phyloP scores from a whole-genome alignment of 345 rosid genomes.

The Eucalyptus marginata region DNA sequence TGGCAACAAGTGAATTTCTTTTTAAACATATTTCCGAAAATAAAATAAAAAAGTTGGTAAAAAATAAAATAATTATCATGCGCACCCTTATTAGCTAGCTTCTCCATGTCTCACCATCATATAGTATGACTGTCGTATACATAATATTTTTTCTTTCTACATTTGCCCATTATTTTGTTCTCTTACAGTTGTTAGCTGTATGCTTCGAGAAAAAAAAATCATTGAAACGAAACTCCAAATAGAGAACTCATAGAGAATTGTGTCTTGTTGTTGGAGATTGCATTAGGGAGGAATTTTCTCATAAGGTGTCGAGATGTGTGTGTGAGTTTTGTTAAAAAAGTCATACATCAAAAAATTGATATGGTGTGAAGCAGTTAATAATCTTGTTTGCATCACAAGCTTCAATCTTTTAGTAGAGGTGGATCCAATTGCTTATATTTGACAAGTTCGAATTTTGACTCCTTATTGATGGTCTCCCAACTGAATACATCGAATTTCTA shows the following conservation, averaged over 20 bases:
- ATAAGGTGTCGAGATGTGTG: not conserved
- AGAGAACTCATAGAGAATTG: no score
- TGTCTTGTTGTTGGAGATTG: not conserved
- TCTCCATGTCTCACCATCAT: not conserved
- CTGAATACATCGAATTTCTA: not conserved
- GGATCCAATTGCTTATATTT: not conserved
- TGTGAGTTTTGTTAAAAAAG: not conserved
- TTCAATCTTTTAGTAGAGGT: not conserved
- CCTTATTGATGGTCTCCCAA: not conserved
- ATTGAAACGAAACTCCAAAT: not conserved
- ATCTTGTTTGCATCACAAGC: not conserved
- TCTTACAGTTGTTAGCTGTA: not conserved
- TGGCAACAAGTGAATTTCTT: no score
- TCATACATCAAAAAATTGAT: fast-evolving
- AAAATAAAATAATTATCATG: no score
- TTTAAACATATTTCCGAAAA: not conserved
- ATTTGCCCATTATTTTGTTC: not conserved
- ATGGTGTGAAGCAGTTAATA: fast-evolving
- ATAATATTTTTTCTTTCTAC: not conserved
- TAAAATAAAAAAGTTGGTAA: no score
- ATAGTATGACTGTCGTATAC: not conserved
- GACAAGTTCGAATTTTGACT: not conserved
- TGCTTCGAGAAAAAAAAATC: no score
- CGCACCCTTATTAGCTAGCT: fast-evolving
- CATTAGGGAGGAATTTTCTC: not conserved